phyloP scores from a whole-genome alignment of 2,329 filamentous ascomycete species.

The Elsinoe necatrix region DNA sequence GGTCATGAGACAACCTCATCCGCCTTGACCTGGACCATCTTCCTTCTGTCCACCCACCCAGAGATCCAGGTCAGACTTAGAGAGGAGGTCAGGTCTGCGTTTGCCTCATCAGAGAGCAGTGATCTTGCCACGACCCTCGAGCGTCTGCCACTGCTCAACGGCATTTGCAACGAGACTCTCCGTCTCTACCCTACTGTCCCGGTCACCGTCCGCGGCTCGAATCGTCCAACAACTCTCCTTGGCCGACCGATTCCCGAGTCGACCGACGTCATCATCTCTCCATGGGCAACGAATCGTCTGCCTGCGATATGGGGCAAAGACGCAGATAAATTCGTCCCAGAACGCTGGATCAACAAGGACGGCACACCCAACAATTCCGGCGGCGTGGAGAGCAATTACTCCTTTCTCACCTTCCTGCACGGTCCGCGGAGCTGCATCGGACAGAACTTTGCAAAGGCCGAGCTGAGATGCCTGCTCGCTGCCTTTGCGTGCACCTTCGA shows the following conservation, averaged over 20 bases:
- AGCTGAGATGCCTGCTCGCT: slow-evolving; percentile 24
- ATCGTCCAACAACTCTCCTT: slow-evolving; percentile 20
- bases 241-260: slow-evolving; percentile 33
- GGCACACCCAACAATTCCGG: slow-evolving; percentile 35
- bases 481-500: slow-evolving; percentile 22
- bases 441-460: slow-evolving; percentile 23
- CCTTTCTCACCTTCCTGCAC: slow-evolving; percentile 38
- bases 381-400: slow-evolving; percentile 32
- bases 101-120: slow-evolving; percentile 28
- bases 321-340: slow-evolving; percentile 35
- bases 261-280: slow-evolving; percentile 32
- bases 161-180: slow-evolving; percentile 34
- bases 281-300: slow-evolving; percentile 37
- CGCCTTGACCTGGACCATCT: slow-evolving; percentile 66
- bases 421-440: slow-evolving; percentile 28
- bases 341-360: slow-evolving; percentile 36
- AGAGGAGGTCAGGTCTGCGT: slow-evolving; percentile 55
- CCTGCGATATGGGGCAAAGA: slow-evolving; percentile 36
- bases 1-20: slow-evolving; percentile 70
- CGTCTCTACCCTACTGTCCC: slow-evolving; percentile 22
- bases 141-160: slow-evolving; percentile 38
- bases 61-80: slow-evolving; percentile 59
- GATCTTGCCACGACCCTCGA: slow-evolving; percentile 34
- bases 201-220: slow-evolving; percentile 17
- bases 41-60: slow-evolving; percentile 58